Percentiles rank a stretch among this genome's conserved stretches.
Conservation (phyloP, 495 filamentous ascomycete species). For the Cryomyces minteri region DNA sequence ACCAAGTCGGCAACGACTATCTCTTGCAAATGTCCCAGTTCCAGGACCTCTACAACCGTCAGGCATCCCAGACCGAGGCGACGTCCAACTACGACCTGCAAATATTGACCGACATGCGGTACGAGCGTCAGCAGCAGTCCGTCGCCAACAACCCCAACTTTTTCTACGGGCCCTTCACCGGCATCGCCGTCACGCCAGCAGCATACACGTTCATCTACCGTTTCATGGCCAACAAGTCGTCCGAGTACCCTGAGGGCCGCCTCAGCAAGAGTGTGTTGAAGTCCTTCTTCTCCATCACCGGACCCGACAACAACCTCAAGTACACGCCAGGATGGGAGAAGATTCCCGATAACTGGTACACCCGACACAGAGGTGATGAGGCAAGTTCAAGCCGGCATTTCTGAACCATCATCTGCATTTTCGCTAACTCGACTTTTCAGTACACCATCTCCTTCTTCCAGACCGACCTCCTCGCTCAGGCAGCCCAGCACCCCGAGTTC, state of each 20-base stretch:
- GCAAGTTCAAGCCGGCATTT: neutral
- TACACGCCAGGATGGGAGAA: constrained; percentile 11
- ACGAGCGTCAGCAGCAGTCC: constrained; percentile 13
- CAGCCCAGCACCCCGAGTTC: constrained; percentile 13
- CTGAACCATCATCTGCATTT: too few relatives aligned
- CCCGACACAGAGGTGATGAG: constrained; percentile 23
- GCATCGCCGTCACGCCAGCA: constrained; percentile 9
- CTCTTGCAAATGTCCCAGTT: constrained; percentile 15
- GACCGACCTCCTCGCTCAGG: constrained; percentile 15
- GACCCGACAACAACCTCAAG: constrained; percentile 9
- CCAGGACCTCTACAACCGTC: constrained; percentile 10
- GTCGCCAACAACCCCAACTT: constrained; percentile 19
- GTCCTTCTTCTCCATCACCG: constrained; percentile 12
- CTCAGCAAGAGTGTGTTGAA: constrained; percentile 13
- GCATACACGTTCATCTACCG: constrained; percentile 15
- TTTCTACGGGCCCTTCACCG: constrained; percentile 16
- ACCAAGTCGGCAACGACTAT: constrained; percentile 15
- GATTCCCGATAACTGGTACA: constrained; percentile 44
- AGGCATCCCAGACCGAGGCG: neutral
- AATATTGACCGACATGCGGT: constrained; percentile 13
- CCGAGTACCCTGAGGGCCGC: constrained; percentile 18
- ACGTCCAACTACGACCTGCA: constrained; percentile 12
- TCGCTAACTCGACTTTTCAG: neutral
- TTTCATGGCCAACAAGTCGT: constrained; percentile 21
- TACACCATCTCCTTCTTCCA: constrained; percentile 26